phyloP scores from a whole-genome alignment of 1,139 yeast species.

The Geotrichum carabidarum region DNA sequence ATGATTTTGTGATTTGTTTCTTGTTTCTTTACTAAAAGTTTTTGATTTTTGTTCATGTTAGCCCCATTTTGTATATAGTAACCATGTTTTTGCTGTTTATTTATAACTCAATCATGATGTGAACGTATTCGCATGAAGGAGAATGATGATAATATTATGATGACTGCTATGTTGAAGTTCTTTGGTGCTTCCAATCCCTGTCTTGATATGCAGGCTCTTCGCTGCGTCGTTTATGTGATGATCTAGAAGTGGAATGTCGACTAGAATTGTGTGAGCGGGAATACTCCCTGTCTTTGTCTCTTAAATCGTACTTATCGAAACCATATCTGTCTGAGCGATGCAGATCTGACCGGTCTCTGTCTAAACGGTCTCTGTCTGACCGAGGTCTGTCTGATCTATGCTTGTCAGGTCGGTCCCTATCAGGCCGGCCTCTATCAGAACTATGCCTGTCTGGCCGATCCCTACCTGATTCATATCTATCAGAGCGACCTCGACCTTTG shows the following conservation, averaged over 20 bases:
- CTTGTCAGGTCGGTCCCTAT: neutral
- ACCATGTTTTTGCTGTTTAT: too few relatives aligned
- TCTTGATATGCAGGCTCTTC: too few relatives aligned
- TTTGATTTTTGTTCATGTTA: too few relatives aligned
- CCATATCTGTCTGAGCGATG: neutral
- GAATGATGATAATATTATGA: neutral
- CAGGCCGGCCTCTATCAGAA: neutral
- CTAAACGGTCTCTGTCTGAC: neutral
- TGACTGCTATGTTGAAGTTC: neutral
- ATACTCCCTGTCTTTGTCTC: too few relatives aligned
- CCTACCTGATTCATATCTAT: conserved; percentile 1
- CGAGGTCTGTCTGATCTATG: neutral
- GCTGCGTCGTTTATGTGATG: conserved; percentile 2
- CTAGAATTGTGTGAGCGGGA: neutral
- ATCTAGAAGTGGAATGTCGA: neutral
- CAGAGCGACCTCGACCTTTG: neutral
- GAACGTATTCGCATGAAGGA: neutral
- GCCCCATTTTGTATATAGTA: too few relatives aligned
- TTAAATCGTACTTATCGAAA: too few relatives aligned
- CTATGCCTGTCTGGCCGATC: neutral
- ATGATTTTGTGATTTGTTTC: conserved; percentile 18
- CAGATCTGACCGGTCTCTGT: neutral
- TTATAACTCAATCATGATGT: too few relatives aligned
- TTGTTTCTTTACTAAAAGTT: too few relatives aligned
- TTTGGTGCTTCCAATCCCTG: too few relatives aligned